These are phyloP conservation scores for Solanum pennellii DNA, from an alignment of 257 asterid genomes.

Conservation along the genomic window DNA sequence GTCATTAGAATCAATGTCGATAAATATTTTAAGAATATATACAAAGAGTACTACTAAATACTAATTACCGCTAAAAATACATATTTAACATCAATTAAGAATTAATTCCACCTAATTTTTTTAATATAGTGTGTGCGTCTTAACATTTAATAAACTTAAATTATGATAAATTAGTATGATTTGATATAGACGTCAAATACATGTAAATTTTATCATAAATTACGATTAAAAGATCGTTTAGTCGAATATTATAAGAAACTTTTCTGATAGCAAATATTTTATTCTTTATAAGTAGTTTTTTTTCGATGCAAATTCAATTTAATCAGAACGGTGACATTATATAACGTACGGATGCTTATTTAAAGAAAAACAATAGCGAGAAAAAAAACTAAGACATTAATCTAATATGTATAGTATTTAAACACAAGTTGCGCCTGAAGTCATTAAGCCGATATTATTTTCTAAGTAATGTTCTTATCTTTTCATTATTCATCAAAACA, in stretches of 20 bases:
- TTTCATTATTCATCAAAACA: neutral
- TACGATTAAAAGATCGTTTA: neutral
- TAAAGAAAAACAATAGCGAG: neutral
- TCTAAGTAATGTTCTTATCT: neutral
- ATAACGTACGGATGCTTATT: neutral
- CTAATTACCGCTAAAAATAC: too few relatives aligned
- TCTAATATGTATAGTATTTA: neutral
- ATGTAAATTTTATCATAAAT: neutral
- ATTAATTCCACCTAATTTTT: too few relatives aligned
- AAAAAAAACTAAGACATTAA: neutral
- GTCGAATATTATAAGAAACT: neutral
- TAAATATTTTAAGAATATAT: too few relatives aligned
- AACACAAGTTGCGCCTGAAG: neutral
- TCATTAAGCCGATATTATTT: neutral
- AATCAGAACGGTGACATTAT: neutral
- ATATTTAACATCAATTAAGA: too few relatives aligned
- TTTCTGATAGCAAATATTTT: neutral
- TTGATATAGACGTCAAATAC: accelerated
- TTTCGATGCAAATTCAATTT: too few relatives aligned
- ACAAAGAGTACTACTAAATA: too few relatives aligned
- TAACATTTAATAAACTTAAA: neutral
- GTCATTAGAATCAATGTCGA: too few relatives aligned
- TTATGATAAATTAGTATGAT: neutral
- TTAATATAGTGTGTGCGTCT: neutral
- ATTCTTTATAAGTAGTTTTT: neutral